Conservation (phyloP, 139 green algal genomes). For the Tetradesmus obliquus region DNA sequence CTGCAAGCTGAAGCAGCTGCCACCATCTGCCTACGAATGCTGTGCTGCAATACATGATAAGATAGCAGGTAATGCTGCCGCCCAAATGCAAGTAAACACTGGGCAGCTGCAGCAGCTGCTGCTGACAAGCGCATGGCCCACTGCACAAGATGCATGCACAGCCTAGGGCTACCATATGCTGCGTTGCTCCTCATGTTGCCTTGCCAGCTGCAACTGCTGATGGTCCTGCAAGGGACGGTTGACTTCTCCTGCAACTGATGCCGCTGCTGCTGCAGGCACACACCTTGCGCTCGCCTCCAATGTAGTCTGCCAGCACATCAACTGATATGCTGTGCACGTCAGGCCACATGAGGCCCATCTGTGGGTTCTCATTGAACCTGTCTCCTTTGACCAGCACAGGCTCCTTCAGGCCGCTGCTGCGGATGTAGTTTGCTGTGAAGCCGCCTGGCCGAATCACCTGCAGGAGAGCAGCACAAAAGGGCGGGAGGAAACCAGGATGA, state of each 20-base stretch:
- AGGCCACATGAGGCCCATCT: constrained; percentile 40
- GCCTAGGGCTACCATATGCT: background rate
- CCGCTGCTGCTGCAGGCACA: background rate
- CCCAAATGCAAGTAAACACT: background rate
- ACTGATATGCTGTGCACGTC: constrained; percentile 36
- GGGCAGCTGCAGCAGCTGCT: background rate
- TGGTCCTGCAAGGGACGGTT: background rate
- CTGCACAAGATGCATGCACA: background rate
- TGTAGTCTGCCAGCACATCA: constrained; percentile 13
- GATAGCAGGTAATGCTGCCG: background rate
- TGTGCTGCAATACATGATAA: background rate
- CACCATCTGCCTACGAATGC: background rate
- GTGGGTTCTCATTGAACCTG: constrained; percentile 30
- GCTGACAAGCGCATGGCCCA: background rate
- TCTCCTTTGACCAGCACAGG: constrained; percentile 47
- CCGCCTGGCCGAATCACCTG: constrained; percentile 30
- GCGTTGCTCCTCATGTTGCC: background rate
- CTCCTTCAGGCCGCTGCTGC: constrained; percentile 16
- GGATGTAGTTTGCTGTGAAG: constrained; percentile 10
- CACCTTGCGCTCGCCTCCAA: constrained; percentile 27
- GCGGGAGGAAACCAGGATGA: background rate
- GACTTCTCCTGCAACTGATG: background rate
- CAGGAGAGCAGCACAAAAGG: background rate
- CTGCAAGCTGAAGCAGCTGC: background rate
- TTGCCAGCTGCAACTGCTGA: background rate